Evolutionary conservation across 2,329 filamentous ascomycete species (phyloP), one percentile per base, ranked within the genome.

Genomic region (Aspergillus oerlinghausenensis): DNA sequence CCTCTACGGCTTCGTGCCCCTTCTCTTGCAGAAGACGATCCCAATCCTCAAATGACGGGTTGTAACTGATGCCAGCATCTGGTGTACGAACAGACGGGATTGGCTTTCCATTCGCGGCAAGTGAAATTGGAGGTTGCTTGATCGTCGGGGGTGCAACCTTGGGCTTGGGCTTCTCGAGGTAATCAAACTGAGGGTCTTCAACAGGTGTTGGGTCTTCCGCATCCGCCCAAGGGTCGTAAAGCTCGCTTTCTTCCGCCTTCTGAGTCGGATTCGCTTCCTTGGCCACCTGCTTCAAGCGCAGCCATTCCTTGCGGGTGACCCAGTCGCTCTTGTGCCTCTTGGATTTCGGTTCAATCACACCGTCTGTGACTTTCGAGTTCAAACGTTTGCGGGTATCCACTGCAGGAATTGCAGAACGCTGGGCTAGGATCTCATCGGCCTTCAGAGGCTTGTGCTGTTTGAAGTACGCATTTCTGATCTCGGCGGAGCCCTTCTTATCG

Each of bases 351-450:
- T 86, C 82, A 50, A 92, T 76, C 35, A 93, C 78, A 43, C 90
- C 89, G 68, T 95, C 86, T 19, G 85, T 86, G 9, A 88, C 85
- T 67, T 85, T 88, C 50, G 85, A 82, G 55, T 83, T 84, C 23
- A 84, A 70, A 51, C 93, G 87, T 78, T 97, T 99, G 65, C 88
- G 86, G 61, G 84, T 82, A 25, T 89, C 83, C 6, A 99, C 84
- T 11, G 89, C 87, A 3, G 91, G 88, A 8, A 97, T 83, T 11
- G 86, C 87, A 38, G 92, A 97, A 60, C 94, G 87, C 67, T 87
- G 82, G 29, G 88, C 87, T 65, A 99, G 86, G 62, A 99, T 97
- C 70, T 97, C 90, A 71, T 99, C 93, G 61, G 88, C 87, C 75
- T 91, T 96, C 64, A 99, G 84, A 4, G 83, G 82, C 77, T 96